Evolutionary conservation across 2,329 filamentous ascomycete species (phyloP), one percentile per base, ranked within the genome.

Genomic region (Fusarium sp.): DNA sequence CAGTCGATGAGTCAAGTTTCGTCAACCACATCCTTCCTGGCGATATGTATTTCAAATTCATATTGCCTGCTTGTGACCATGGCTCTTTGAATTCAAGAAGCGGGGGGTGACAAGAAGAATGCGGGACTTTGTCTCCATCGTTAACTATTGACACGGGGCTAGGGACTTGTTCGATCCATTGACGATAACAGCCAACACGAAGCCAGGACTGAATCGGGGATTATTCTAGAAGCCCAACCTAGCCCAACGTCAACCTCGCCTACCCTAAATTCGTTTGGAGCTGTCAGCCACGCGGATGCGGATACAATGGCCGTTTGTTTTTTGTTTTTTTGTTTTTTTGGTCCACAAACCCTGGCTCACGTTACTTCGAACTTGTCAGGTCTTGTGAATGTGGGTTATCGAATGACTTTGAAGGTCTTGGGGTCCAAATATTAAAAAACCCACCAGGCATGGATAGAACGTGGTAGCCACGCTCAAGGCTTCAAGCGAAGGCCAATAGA

Each of bases 371-470:
- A 28, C 28, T 43, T 58, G 39, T 42, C 33, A 38, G 22, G 46
- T 61, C 18, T 50, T 22, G 49, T 53, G 40, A 28, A 54, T 62
- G 58, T 69, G 67, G 67, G 62, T 69, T 69, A 68, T 68, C 53
- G 67, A 54, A 66, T 68, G 66, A 70, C 63, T 53, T 43, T 59
- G 31, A 31, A 52, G 26, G 38, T 20, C 33, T 43, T 40, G 59
- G 39, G 14, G 22, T 39, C 40, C n/a, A 24, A 24, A 43, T 20
- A 58, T 42, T 24, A 36, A 50, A 49, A 54, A 60, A 45, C 51
- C 31, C 58, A 42, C 40, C 34, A 51, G 18, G 11, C 36, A 33
- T 38, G 28, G 51, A 45, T 54, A 11, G 24, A 39, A 46, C 53
- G 20, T 43, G 36, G 45, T 28, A 48, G 24, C 34, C 14, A 39